Evolutionary conservation across 352 stramenopile genomes (phyloP).

Genomic region (Phytophthora colocasiae): DNA sequence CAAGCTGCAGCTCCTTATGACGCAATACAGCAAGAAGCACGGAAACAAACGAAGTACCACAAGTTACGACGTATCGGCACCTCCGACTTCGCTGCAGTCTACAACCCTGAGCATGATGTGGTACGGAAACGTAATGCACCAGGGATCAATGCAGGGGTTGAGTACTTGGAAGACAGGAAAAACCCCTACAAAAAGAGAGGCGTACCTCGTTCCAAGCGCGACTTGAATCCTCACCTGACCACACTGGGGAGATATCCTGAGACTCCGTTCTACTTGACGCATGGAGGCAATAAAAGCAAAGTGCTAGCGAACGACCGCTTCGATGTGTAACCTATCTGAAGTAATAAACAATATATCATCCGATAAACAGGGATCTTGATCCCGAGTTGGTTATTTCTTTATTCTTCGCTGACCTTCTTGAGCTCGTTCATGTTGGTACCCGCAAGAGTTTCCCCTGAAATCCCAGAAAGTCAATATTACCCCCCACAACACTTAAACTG

Average conservation of each 20-base stretch:
- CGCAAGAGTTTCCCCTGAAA: slow-evolving; percentile 66
- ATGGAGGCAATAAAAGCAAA: slow-evolving; percentile 73
- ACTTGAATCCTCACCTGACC: slow-evolving; percentile 57
- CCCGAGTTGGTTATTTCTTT: slow-evolving; percentile 23
- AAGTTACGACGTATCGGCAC: slow-evolving; percentile 55
- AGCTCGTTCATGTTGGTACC: slow-evolving; percentile 90
- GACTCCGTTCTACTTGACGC: slow-evolving; percentile 64
- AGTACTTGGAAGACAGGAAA: slow-evolving; percentile 69
- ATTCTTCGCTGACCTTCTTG: slow-evolving; percentile 86
- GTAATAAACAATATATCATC: background rate
- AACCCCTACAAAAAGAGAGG: slow-evolving; percentile 79
- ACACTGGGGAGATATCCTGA: slow-evolving; percentile 50
- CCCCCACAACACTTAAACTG: background rate
- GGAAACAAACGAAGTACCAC: slow-evolving; percentile 70
- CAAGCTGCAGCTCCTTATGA: slow-evolving; percentile 57
- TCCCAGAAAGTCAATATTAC: slow-evolving; percentile 9
- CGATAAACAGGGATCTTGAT: background rate
- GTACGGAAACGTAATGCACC: slow-evolving; percentile 47
- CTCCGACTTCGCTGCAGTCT: slow-evolving; percentile 57
- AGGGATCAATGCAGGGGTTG: slow-evolving; percentile 59
- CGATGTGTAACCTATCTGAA: slow-evolving; percentile 48
- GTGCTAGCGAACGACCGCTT: slow-evolving; percentile 73
- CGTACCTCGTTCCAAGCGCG: slow-evolving; percentile 52
- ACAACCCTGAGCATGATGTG: slow-evolving; percentile 55
- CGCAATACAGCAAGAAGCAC: slow-evolving; percentile 45